Percentiles rank a stretch among this genome's conserved stretches.
Conservation (phyloP, 2,329 filamentous ascomycete species). For the Ophiostoma sp. region DNA sequence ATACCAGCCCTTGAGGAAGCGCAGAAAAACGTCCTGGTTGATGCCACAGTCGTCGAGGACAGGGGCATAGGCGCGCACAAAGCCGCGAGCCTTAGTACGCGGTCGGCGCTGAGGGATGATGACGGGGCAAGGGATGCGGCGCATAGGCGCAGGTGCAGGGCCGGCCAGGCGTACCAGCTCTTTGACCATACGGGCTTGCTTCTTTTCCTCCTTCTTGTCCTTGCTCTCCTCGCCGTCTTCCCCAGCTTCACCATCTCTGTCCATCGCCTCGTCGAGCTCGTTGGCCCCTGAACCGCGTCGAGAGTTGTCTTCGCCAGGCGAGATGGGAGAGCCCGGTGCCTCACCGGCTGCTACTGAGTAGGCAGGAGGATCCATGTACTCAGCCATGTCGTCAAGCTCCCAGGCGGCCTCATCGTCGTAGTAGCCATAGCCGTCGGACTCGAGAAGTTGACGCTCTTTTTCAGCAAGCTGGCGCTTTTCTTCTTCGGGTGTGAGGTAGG, state of each 20-base stretch:
- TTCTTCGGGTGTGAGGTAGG: slow-evolving; percentile 15
- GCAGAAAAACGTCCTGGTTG: slow-evolving; percentile 39
- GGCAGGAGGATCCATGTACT: slow-evolving; percentile 27
- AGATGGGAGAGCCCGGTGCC: not conserved
- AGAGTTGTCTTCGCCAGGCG: not conserved
- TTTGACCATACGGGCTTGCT: slow-evolving; percentile 28
- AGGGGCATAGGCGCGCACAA: slow-evolving; percentile 43
- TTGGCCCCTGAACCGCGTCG: not conserved
- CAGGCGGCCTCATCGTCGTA: slow-evolving; percentile 32
- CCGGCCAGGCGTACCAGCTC: slow-evolving; percentile 32
- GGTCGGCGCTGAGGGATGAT: slow-evolving; percentile 44
- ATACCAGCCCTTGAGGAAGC: slow-evolving; percentile 41
- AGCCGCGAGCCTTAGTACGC: slow-evolving; percentile 39
- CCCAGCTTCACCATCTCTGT: not conserved
- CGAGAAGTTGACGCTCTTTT: not conserved
- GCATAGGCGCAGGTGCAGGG: slow-evolving; percentile 23
- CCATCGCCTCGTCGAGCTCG: not conserved
- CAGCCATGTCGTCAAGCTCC: slow-evolving; percentile 34
- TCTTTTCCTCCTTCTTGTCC: slow-evolving; percentile 28
- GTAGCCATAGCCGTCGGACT: slow-evolving; percentile 4
- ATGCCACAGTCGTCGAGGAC: slow-evolving; percentile 39
- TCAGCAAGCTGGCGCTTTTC: slow-evolving; percentile 16
- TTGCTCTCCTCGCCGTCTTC: not conserved
- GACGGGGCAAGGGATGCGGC: slow-evolving; percentile 38
- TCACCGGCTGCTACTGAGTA: slow-evolving; percentile 20